Percentiles rank a stretch among this genome's conserved stretches.
Conservation (phyloP, 176 grass and related monocot genomes). For the Paspalum vaginatum region DNA sequence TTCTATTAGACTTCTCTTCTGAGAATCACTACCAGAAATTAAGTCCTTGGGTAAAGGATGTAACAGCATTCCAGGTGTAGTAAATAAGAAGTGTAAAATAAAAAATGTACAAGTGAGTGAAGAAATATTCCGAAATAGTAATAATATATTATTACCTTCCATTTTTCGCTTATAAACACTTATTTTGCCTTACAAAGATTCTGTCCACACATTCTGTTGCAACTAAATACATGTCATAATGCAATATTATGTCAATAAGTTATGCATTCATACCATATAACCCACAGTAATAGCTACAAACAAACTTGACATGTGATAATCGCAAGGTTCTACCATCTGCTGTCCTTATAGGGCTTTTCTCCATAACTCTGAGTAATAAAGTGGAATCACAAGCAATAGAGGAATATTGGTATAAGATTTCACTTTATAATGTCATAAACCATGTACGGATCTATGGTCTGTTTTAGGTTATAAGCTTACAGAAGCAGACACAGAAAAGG, state of each 20-base stretch:
- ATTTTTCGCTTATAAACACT: conserved; percentile 14
- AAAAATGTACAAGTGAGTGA: background rate
- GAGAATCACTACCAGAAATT: background rate
- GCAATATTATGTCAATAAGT: conserved; percentile 6
- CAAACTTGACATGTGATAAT: background rate
- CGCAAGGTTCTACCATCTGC: conserved; percentile 18
- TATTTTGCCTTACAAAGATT: background rate
- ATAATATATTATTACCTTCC: background rate
- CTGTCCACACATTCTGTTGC: conserved; percentile 26
- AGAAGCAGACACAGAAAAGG: background rate
- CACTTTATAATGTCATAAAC: background rate
- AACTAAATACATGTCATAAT: conserved; percentile 3
- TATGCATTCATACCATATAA: background rate
- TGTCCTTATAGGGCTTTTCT: background rate
- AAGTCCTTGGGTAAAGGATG: conserved; percentile 2
- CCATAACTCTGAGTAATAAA: background rate
- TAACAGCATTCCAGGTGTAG: conserved; percentile 17
- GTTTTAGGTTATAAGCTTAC: conserved; percentile 38
- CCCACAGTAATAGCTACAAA: conserved; percentile 14
- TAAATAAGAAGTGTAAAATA: conserved; percentile 14
- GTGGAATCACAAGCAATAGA: conserved; percentile 15
- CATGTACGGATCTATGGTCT: background rate
- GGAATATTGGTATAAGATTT: conserved; percentile 3
- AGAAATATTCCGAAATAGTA: conserved; percentile 16
- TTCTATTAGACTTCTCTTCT: conserved; percentile 37